phyloP scores from a whole-genome alignment of 2,329 filamentous ascomycete genomes.

The Arthrinium puccinioides region DNA sequence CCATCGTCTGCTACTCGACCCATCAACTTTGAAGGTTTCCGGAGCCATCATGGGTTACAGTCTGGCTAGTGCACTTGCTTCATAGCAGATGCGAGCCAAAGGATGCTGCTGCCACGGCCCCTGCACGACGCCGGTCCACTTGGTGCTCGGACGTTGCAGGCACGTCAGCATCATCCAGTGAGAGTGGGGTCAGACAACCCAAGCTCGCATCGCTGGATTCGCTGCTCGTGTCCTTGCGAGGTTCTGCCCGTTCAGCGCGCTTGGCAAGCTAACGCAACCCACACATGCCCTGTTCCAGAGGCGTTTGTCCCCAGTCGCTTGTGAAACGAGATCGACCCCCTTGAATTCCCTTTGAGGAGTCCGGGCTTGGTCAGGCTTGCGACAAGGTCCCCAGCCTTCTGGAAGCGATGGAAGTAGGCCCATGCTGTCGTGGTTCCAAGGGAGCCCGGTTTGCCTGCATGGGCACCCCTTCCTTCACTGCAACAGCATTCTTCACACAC shows the following conservation, averaged over 20 bases:
- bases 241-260: conserved; percentile 1
- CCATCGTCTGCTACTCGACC: conserved; percentile 7
- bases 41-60: conserved; percentile 12
- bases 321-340: conserved; percentile 45
- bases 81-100: conserved; percentile 14
- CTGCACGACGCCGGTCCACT: conserved; percentile 14
- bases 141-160: conserved; percentile 14
- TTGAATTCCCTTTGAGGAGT: conserved; percentile 36
- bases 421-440: conserved; percentile 9
- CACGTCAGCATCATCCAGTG: conserved; percentile 14
- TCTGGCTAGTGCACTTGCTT: conserved; percentile 11
- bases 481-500: conserved; percentile 3
- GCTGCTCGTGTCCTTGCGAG: conserved; percentile 9
- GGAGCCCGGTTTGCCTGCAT: conserved; percentile 2
- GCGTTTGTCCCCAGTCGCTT: conserved; percentile 31
- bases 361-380: conserved; percentile 37
- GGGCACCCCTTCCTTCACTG: conserved; percentile 4
- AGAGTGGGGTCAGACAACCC: conserved; percentile 9
- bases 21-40: conserved; percentile 8
- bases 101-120: conserved; percentile 10
- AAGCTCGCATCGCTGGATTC: conserved; percentile 10
- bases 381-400: conserved; percentile 33
- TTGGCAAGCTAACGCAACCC: conserved; percentile 16
- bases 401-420: conserved; percentile 28
- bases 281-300: conserved; percentile 27